Evolutionary conservation across 352 stramenopile genomes (phyloP).

Genomic region (Globisporangium splendens): DNA sequence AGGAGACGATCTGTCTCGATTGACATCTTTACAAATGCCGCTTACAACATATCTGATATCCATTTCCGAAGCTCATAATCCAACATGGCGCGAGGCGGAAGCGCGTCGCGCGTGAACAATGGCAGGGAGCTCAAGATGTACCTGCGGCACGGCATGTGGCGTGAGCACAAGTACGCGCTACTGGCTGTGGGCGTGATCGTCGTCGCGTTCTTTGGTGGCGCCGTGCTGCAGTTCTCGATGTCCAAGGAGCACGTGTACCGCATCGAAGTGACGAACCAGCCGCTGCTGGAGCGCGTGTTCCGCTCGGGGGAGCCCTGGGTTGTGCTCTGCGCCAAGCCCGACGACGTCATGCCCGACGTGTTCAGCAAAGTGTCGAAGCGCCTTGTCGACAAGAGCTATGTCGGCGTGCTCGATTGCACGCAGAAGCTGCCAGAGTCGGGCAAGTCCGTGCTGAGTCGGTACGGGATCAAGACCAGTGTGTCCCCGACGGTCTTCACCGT

Average conservation of each 20-base stretch:
- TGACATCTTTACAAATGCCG: background rate
- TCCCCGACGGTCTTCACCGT: constrained; percentile 76
- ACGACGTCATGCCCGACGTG: constrained; percentile 68
- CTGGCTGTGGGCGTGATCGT: constrained; percentile 42
- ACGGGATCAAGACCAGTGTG: constrained; percentile 57
- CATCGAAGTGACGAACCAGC: constrained; percentile 51
- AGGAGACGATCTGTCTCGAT: background rate
- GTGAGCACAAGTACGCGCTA: constrained; percentile 67
- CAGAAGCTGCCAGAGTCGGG: constrained; percentile 43
- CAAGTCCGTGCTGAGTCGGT: constrained; percentile 61
- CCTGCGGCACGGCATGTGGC: constrained; percentile 79
- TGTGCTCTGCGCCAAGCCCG: constrained; percentile 64
- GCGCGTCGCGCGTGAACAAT: constrained; percentile 38
- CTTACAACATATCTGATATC: background rate
- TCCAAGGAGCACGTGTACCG: constrained; percentile 60
- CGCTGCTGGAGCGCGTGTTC: constrained; percentile 67
- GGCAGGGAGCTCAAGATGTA: constrained; percentile 79
- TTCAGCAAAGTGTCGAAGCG: constrained; percentile 64
- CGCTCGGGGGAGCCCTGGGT: constrained; percentile 78
- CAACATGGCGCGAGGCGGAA: constrained; percentile 23
- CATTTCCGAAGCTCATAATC: background rate
- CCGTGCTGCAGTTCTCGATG: constrained; percentile 64
- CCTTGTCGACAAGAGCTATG: constrained; percentile 48
- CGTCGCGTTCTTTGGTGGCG: constrained; percentile 53
- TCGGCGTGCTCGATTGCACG: constrained; percentile 75